Evolutionary conservation across 2,329 filamentous ascomycete genomes (phyloP).

Genomic region (Xylariomycetidae sp.): DNA sequence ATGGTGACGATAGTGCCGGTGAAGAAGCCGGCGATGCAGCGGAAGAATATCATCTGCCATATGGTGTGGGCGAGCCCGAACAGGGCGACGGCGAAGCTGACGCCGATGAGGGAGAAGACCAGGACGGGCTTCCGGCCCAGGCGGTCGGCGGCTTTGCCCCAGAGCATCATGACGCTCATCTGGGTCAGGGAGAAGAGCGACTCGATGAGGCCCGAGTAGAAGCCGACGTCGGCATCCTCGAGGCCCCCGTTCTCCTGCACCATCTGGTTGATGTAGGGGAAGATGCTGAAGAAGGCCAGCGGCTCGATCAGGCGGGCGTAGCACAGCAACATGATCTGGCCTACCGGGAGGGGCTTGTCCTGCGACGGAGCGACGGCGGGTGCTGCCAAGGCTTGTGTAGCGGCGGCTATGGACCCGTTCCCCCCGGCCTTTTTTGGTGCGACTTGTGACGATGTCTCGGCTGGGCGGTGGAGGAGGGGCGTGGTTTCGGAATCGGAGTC

Average conservation of each 20-base stretch:
- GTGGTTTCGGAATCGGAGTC: too few relatives aligned
- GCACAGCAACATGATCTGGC: conserved; percentile 70
- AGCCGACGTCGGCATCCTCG: conserved; percentile 64
- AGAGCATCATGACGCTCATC: conserved; percentile 72
- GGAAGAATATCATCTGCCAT: conserved; percentile 70
- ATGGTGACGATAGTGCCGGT: conserved; percentile 70
- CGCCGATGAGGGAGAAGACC: conserved; percentile 60
- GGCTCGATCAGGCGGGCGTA: conserved; percentile 70
- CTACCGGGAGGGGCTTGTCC: conserved; percentile 49
- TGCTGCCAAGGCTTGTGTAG: too few relatives aligned
- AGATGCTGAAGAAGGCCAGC: conserved; percentile 78
- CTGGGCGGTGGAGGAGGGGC: too few relatives aligned
- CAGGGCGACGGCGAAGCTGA: conserved; percentile 54
- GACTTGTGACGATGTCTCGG: too few relatives aligned
- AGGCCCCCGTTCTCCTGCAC: conserved; percentile 61
- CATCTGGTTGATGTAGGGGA: conserved; percentile 78
- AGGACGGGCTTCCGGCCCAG: conserved; percentile 70
- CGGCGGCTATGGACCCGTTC: too few relatives aligned
- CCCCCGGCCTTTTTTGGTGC: too few relatives aligned
- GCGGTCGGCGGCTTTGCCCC: conserved; percentile 65
- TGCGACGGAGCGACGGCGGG: not conserved
- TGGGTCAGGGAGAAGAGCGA: conserved; percentile 70
- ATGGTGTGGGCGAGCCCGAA: conserved; percentile 66
- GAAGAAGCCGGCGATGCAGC: conserved; percentile 69
- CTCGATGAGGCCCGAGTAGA: conserved; percentile 74